Evolutionary conservation across 306 rosid genomes (phyloP), one percentile per base, ranked within the genome.

Genomic region (Lathyrus aphaca): DNA sequence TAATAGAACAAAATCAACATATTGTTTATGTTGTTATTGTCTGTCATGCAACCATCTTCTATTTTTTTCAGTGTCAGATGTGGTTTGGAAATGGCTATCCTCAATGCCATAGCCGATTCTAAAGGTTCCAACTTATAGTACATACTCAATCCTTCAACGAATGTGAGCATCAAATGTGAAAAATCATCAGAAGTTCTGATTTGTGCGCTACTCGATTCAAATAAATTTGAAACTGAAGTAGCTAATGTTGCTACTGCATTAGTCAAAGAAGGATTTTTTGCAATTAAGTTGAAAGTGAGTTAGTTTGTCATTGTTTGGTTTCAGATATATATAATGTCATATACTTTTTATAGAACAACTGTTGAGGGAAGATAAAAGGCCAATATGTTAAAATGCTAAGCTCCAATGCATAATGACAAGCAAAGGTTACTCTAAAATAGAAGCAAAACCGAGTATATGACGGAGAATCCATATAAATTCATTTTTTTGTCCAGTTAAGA

Each of bases 61-160:
- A 81, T 93, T 83, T 84, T 86, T 81, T 95, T 97, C 45, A 94
- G 97, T 77, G 95, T 94, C 69, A 87, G 97, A 87, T 94, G 98
- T 85, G 98, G 98, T 79, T 80, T 94, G 86, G 98, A 94, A 87
- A 87, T 94, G 98, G 97, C 96, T 61, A 81, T 94, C 81, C 94
- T 94, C 62, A 87, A 88, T 86, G 96, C 91, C 72, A 80, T 94
- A 66, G 96, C 95, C 38, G 65, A 77, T 65, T 83, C 84, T 53
- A 83, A 84, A 65, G 81, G 85, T 75, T 84, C 86, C 63, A 85
- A 75, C 77, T 70, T 94, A 74, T 65, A 88, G 58, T 78, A 83
- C 72, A 72, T 79, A 82, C 80, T 90, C 21, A 83, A 80, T 80
- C 80, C 80, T 72, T 66, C 38, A 55, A 82, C 57, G 64, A 81